phyloP scores from a whole-genome alignment of 805 yeast species.

The Brettanomyces nanus region DNA sequence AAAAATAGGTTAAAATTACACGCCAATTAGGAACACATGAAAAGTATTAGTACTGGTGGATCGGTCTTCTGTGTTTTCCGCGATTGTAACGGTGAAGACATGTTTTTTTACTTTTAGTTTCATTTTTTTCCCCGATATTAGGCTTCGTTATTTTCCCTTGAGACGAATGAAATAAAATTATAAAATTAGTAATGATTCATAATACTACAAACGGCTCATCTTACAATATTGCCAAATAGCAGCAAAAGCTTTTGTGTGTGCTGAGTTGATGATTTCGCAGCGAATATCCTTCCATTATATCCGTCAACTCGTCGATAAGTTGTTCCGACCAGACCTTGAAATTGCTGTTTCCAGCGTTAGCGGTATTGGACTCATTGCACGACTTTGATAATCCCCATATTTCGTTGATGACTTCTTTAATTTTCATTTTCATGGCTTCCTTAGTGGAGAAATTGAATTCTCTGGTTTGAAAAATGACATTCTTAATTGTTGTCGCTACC shows the following conservation, averaged over 20 bases:
- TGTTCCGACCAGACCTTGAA: conserved; percentile 18
- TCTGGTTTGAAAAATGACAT: conserved; percentile 9
- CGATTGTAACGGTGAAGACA: no score
- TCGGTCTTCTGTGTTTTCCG: no score
- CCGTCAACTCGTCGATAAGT: conserved; percentile 11
- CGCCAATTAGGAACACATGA: no score
- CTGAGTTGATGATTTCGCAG: conserved; percentile 22
- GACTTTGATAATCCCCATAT: conserved; percentile 19
- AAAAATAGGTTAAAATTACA: no score
- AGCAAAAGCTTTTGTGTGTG: conserved; percentile 12
- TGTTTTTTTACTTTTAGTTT: no score
- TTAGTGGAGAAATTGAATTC: conserved; percentile 10
- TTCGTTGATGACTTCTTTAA: conserved; percentile 13
- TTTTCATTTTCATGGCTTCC: conserved; percentile 11
- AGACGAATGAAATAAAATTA: no score
- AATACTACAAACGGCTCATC: no score
- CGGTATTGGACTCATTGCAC: conserved; percentile 15
- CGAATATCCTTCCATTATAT: conserved; percentile 21
- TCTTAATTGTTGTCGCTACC: conserved; percentile 18
- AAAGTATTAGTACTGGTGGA: no score
- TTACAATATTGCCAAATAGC: conserved; percentile 11
- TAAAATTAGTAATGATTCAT: no score
- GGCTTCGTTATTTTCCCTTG: no score
- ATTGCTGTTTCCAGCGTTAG: conserved; percentile 11
- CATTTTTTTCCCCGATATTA: no score